These are phyloP conservation scores for Lichtheimia corymbifera DNA, from an alignment of 371 early-diverging fungal species.

Conservation along the genomic window DNA sequence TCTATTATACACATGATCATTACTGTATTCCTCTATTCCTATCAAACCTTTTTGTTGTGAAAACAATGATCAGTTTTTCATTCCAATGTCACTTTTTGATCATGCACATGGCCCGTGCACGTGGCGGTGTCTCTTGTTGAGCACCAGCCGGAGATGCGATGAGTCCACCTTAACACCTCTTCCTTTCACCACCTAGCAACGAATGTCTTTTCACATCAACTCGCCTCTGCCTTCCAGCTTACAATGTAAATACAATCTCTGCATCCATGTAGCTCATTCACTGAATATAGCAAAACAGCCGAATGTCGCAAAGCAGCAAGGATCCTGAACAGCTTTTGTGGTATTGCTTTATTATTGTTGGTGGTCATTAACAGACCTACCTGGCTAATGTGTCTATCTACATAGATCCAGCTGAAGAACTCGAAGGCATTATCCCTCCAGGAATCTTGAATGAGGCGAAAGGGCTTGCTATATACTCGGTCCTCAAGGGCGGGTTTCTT, in stretches of 20 bases:
- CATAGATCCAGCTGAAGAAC: constrained; percentile 63
- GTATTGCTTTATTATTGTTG: constrained; percentile 29
- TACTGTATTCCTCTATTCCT: no score
- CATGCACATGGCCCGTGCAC: no score
- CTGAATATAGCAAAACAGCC: constrained; percentile 24
- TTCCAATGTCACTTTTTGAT: no score
- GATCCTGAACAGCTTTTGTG: constrained; percentile 76
- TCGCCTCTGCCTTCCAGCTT: constrained; percentile 41
- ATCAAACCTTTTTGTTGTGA: no score
- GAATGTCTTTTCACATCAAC: constrained; percentile 26
- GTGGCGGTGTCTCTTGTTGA: no score
- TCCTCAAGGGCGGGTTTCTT: constrained; percentile 90
- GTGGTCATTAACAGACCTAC: no score
- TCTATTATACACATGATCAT: no score
- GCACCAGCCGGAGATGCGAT: no score
- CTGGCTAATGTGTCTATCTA: background rate
- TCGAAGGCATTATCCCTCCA: constrained; percentile 78
- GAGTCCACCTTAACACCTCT: no score
- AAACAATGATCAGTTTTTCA: no score
- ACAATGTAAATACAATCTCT: constrained; percentile 22
- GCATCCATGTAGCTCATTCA: background rate
- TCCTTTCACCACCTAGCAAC: no score
- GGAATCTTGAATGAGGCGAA: constrained; percentile 75
- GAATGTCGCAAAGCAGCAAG: constrained; percentile 79
- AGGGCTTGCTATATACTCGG: constrained; percentile 90